phyloP scores from a whole-genome alignment of 805 yeast genomes.

The Lipomyces starkeyi region DNA sequence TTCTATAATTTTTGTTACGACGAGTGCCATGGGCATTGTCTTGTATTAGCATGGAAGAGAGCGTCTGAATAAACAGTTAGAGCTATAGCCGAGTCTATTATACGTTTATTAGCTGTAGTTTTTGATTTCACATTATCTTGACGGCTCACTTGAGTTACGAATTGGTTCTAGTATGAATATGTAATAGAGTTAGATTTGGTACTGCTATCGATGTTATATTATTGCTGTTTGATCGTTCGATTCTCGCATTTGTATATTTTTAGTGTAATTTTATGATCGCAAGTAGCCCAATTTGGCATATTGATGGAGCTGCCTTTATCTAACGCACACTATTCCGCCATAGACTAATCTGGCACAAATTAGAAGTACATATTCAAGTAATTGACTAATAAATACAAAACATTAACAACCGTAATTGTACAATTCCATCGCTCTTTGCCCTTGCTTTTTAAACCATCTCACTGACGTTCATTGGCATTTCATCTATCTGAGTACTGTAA shows the following conservation, averaged over 20 bases:
- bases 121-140: neutral
- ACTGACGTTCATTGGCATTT: constrained; percentile 74
- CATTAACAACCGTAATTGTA: neutral
- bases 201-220: neutral
- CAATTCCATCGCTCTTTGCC: constrained; percentile 16
- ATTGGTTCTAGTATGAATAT: neutral
- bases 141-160: neutral
- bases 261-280: neutral
- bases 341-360: neutral
- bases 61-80: neutral
- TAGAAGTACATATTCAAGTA: neutral
- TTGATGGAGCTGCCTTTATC: neutral
- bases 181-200: neutral
- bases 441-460: constrained; percentile 51
- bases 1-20: neutral
- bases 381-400: neutral
- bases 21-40: neutral
- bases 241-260: neutral
- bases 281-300: neutral
- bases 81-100: neutral
- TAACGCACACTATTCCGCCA: neutral
- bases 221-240: neutral
- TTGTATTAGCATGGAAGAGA: neutral
- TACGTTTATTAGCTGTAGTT: neutral
- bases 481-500: constrained; percentile 87